Conservation (phyloP, 2,329 filamentous ascomycete species). For the Myotisia sp. region DNA sequence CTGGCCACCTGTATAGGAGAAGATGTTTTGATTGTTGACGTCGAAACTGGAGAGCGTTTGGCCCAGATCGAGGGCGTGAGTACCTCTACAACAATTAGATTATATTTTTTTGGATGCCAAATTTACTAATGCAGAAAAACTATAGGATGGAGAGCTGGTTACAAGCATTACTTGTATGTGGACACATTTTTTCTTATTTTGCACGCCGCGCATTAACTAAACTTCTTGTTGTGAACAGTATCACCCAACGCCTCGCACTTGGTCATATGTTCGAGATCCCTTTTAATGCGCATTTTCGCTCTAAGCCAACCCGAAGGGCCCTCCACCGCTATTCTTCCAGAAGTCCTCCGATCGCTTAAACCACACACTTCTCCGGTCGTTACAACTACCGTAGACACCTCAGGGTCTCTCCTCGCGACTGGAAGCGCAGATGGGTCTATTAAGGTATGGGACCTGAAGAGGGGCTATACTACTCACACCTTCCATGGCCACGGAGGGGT, state of each 20-base stretch:
- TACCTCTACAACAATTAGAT: conserved; percentile 15
- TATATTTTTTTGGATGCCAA: not conserved
- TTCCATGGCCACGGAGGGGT: conserved; percentile 88
- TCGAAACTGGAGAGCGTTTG: conserved; percentile 67
- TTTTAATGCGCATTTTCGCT: conserved; percentile 84
- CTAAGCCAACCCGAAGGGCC: conserved; percentile 46
- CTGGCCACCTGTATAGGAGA: conserved; percentile 84
- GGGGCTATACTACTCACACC: conserved; percentile 84
- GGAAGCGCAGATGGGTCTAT: conserved; percentile 86
- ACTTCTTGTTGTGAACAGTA: conserved; percentile 38
- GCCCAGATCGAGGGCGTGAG: conserved; percentile 74
- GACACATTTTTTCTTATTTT: conserved; percentile 3
- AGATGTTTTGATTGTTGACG: conserved; percentile 74
- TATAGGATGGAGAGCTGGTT: conserved; percentile 49
- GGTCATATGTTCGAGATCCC: conserved; percentile 82
- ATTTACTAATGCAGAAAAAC: conserved; percentile 14
- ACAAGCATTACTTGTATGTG: conserved; percentile 32
- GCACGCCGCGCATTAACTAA: not conserved
- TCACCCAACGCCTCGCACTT: conserved; percentile 80
- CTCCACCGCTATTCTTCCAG: conserved; percentile 46
- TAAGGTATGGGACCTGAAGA: conserved; percentile 90
- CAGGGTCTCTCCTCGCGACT: conserved; percentile 78
- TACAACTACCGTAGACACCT: conserved; percentile 69
- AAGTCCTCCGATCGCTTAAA: conserved; percentile 66
- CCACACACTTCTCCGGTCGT: conserved; percentile 84